These are phyloP conservation scores for Elsinoe necatrix DNA, from an alignment of 2,329 filamentous ascomycete genomes.

Conservation along the genomic window DNA sequence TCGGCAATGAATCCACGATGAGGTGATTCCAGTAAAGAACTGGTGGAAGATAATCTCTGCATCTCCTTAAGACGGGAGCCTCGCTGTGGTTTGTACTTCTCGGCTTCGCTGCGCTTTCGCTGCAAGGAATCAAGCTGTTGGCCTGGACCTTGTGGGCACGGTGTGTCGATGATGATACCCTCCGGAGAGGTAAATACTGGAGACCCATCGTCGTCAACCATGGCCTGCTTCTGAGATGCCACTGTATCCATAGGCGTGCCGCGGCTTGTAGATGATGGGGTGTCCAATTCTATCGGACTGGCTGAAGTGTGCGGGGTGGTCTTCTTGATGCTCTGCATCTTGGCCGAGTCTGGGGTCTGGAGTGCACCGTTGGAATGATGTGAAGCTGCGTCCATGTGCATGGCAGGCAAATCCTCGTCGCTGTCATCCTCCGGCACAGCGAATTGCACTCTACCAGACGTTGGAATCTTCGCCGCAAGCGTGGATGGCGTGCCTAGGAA, in stretches of 20 bases:
- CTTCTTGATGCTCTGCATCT: conserved; percentile 4
- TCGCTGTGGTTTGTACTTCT: conserved; percentile 37
- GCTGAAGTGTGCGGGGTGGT: background rate
- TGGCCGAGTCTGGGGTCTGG: conserved; percentile 2
- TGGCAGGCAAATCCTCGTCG: background rate
- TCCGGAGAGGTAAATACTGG: background rate
- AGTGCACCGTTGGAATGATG: background rate
- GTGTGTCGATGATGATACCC: background rate
- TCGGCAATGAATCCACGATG: background rate
- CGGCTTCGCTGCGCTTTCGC: conserved; percentile 22
- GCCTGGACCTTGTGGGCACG: background rate
- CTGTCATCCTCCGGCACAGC: background rate
- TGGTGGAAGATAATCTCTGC: conserved; percentile 21
- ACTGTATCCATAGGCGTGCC: background rate
- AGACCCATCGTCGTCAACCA: background rate
- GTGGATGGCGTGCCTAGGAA: conserved; percentile 8
- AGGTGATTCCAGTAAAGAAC: conserved; percentile 4
- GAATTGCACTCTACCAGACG: background rate
- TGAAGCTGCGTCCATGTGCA: background rate
- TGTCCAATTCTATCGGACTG: background rate
- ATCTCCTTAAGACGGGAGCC: conserved; percentile 35
- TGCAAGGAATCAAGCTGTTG: conserved; percentile 13
- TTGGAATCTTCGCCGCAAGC: conserved; percentile 3
- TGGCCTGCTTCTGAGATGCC: background rate
- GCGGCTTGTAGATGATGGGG: background rate